Evolutionary conservation across 306 rosid genomes (phyloP), one percentile per base, ranked within the genome.

Genomic region (Sindora glabra): DNA sequence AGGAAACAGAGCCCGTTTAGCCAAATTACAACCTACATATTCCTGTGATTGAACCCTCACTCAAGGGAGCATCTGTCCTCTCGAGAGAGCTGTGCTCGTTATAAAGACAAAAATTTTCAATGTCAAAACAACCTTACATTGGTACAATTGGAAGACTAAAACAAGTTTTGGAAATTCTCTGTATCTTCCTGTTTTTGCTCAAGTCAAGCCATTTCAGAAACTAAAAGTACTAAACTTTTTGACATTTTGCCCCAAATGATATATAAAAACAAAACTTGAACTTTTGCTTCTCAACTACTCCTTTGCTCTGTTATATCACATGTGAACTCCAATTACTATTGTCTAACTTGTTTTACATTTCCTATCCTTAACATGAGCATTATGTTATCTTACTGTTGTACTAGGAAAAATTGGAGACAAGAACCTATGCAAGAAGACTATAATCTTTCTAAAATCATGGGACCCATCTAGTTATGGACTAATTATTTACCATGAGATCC

Each of bases 221-320:
- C n/a, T n/a, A n/a, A n/a, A n/a, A n/a, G 69, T 74, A 68, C 71
- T 33, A 18, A 16, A 30, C 45, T 36, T 67, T 67, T 69, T 66
- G 76, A 71, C 74, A 66, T 55, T 79, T 36, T 59, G 59, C 46
- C 74, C 24, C n/a, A 67, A 68, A 79, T 70, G 22, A 46, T 59
- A 71, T 2, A 14, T 42, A 27, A 67, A 69, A 47, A 69, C 48
- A n/a, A 59, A 52, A 56, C n/a, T 22, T 39, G 40, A 14, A 32
- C 75, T 72, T 71, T 72, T 73, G 78, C 60, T 67, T 47, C 79
- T 75, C 83, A 80, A 80, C 86, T 11, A 80, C 83, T 77, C 32
- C 67, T 59, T 67, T 37, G n/a, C 65, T 75, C 56, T n/a, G n/a
- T n/a, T n/a, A n/a, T n/a, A n/a, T n/a, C n/a, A n/a, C n/a, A n/a